Evolutionary conservation across 441 rosid species (phyloP).

Genomic region (Flueggea neowawraea): DNA sequence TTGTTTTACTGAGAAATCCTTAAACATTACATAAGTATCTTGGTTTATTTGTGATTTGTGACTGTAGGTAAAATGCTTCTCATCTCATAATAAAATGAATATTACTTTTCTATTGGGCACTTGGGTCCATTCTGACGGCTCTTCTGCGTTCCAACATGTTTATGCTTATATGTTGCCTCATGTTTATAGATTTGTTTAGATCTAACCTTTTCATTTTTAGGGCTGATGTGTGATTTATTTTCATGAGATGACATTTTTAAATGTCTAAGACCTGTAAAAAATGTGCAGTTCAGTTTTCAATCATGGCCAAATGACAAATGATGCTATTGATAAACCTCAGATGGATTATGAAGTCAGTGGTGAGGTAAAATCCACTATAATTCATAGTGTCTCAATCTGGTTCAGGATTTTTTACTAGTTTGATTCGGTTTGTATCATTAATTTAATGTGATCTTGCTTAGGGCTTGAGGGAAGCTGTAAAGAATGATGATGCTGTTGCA

Average conservation of each 20-base stretch:
- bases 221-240: background rate
- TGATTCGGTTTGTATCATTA: background rate
- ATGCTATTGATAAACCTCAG: conserved; percentile 40
- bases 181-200: too few species aligned
- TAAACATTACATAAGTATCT: too few species aligned
- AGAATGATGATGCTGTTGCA: conserved; percentile 78
- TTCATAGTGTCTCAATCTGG: conserved; percentile 1
- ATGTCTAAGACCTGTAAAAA: conserved; percentile 14
- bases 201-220: too few species aligned
- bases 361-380: conserved; percentile 50
- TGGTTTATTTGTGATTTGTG: too few species aligned
- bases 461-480: conserved; percentile 96
- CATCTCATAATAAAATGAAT: too few species aligned
- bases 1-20: too few species aligned
- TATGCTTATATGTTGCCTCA: too few species aligned
- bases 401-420: conserved; percentile 3
- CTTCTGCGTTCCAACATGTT: too few species aligned
- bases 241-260: conserved; percentile 4
- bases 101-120: too few species aligned
- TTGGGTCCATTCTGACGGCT: too few species aligned
- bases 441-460: conserved; percentile 14
- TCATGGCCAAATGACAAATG: conserved; percentile 43
- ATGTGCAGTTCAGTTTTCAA: conserved; percentile 54
- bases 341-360: conserved; percentile 81
- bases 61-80: too few species aligned